These are phyloP conservation scores for Prunus davidiana DNA, from an alignment of 306 rosid species.

Conservation along the genomic window DNA sequence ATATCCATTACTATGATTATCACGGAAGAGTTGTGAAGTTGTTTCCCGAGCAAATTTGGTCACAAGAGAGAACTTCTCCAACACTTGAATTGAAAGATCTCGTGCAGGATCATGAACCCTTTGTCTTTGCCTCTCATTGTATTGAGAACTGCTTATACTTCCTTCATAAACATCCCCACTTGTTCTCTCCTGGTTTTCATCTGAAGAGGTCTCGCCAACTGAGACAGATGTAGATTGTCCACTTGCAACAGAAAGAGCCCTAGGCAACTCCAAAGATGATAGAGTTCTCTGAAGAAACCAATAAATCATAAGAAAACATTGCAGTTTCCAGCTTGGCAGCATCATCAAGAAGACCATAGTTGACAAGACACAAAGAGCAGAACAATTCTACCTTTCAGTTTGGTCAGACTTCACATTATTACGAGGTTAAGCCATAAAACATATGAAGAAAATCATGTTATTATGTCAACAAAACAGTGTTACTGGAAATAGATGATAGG, in stretches of 20 bases:
- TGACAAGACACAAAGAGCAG: neutral
- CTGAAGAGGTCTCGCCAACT: constrained; percentile 46
- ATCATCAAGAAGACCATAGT: neutral
- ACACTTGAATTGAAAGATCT: constrained; percentile 87
- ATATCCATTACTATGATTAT: constrained; percentile 66
- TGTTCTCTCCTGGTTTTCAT: constrained; percentile 45
- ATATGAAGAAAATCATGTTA: neutral
- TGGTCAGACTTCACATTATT: neutral
- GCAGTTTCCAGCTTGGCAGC: constrained; percentile 8
- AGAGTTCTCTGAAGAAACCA: constrained; percentile 68
- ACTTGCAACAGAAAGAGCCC: constrained; percentile 64
- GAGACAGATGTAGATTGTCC: constrained; percentile 46
- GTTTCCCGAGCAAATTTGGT: constrained; percentile 98
- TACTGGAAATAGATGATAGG: neutral
- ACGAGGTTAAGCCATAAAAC: neutral
- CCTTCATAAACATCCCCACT: constrained; percentile 46
- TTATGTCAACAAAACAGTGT: neutral
- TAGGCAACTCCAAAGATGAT: constrained; percentile 93
- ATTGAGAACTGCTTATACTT: constrained; percentile 37
- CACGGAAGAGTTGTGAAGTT: constrained; percentile 93
- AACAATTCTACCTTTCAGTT: neutral
- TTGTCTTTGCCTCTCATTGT: constrained; percentile 58
- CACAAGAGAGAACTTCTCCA: constrained; percentile 96
- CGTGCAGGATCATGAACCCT: constrained; percentile 80
- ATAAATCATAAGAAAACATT: constrained; percentile 33